phyloP scores from a whole-genome alignment of 768 basidiomycete species.

The Hortiboletus flavorubellus region DNA sequence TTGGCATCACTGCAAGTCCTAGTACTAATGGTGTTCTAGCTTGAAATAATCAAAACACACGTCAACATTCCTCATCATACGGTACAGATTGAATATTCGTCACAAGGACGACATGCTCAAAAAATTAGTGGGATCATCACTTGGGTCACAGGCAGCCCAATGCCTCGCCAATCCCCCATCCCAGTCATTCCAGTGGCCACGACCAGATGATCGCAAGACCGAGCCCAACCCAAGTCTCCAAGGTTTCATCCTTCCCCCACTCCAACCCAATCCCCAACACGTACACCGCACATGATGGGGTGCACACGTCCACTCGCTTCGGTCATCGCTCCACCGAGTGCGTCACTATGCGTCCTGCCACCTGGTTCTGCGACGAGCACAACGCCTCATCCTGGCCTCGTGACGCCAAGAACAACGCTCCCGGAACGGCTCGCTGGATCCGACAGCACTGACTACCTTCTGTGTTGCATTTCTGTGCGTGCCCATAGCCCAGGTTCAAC shows the following conservation, averaged over 20 bases:
- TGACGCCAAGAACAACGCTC: slow-evolving; percentile 1
- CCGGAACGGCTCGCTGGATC: slow-evolving; percentile 32
- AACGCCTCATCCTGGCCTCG: neutral
- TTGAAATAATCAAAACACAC: slow-evolving; percentile 18
- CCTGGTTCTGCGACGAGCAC: slow-evolving; percentile 23
- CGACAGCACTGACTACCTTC: slow-evolving; percentile 14
- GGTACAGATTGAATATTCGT: slow-evolving; percentile 9
- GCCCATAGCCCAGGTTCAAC: slow-evolving; percentile 29
- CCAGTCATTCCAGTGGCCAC: slow-evolving; percentile 20
- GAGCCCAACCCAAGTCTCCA: slow-evolving; percentile 39
- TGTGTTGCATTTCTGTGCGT: slow-evolving; percentile 33
- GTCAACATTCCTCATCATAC: slow-evolving; percentile 17
- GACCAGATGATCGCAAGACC: slow-evolving; percentile 17
- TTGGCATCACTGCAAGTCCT: slow-evolving; percentile 1
- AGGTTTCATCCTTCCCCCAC: slow-evolving; percentile 40
- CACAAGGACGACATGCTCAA: slow-evolving; percentile 25
- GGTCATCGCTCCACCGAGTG: slow-evolving; percentile 36
- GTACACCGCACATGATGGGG: slow-evolving; percentile 24
- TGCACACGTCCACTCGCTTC: slow-evolving; percentile 33
- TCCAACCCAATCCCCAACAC: slow-evolving; percentile 22
- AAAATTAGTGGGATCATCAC: slow-evolving; percentile 27
- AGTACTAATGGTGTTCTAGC: neutral
- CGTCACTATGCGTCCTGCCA: slow-evolving; percentile 21
- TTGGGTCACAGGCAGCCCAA: slow-evolving; percentile 29
- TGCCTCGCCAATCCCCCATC: slow-evolving; percentile 27